Base-by-base conservation (phyloP, 768 basidiomycete genomes). In the Russula sp. region DNA sequence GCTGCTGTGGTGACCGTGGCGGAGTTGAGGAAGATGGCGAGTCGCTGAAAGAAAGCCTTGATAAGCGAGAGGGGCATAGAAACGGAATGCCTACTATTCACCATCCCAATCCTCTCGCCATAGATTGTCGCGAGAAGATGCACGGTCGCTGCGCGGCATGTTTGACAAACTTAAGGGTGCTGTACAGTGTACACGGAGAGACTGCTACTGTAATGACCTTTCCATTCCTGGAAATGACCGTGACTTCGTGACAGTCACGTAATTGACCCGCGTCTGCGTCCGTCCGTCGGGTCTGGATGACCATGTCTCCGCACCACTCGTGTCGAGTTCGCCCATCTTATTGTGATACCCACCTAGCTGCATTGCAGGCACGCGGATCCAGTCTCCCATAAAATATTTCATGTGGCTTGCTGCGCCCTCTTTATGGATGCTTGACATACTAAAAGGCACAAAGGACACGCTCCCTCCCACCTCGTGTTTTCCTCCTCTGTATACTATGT, bases 351-450 rank as follows among this genome's bases (percentile, higher is more conserved):
- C 53, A 73, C 55, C 7, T 35, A 16, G 13, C 9, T 4, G 34
- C 72, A 67, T 68, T 68, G 22, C 69, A 97, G 95, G 93, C 84
- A 73, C 88, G 95, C 76, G 95, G 95, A 86, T 94, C 95, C 67
- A 97, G 91, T n/a, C n/a, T n/a, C n/a, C n/a, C n/a, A n/a, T n/a
- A 88, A 97, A 97, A 79, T 95, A 98, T 75, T 84, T 98, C 81
- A 98, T 97, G 84, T 90, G 96, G 73, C 85, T 98, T 63, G 86
- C 87, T 68, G 97, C 97, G 65, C 97, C 97, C 66, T 96, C 93
- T 50, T 89, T 93, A 80, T 99, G 97, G 97, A 98, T 99, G 95
- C 84, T 99, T 66, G 93, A 98, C 83, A 99, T 98, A 81, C 78
- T 99, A 71, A 87, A 90, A 77, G 93, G 93, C 63, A 93, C 93